Evolutionary conservation across 257 asterid genomes (phyloP), one percentile per base, ranked within the genome.

Genomic region (Nicotiana knightiana): DNA sequence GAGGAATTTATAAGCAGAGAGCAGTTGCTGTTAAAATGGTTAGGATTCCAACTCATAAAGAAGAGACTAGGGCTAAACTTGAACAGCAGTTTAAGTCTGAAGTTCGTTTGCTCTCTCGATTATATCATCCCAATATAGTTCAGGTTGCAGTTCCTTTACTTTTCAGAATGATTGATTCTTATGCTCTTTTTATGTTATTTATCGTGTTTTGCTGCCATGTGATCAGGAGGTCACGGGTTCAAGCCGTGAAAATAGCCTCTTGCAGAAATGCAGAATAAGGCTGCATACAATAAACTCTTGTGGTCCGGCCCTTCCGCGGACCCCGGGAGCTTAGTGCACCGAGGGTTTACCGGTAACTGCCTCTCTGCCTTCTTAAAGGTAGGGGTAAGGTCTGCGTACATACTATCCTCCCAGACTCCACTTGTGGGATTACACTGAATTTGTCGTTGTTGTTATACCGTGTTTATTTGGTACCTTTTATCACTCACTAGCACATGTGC

Each of bases 21-120:
- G 93, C 92, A 1, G 98, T 94, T 26, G 98, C 99, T 0, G 95
- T 94, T 24, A 94, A 96, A 82, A 91, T 94, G 93, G 94, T 92
- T 46, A 89, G 94, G 57, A 86, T 94, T 82, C 95, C 97, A 2
- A 93, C 91, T 39, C 95, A 93, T 62, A 75, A 67, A 39, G 64
- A 82, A 80, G 91, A 87, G 37, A 83, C 85, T 9, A 86, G 88
- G 83, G 82, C 88, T 61, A 70, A 68, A 83, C 90, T 88, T 62
- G 91, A 88, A 83, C 90, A 86, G 3, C 91, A 88, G 3, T 88
- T 88, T 78, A 86, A 87, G 85, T 88, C 90, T 17, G 91, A 88
- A 80, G 91, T 86, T 39, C 90, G 86, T 75, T 78, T 88, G 83
- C 90, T 88, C 13, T 88, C 91, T 12, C 83, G 91, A 5, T 88